Evolutionary conservation across 164 flowering plant species (phyloP), one percentile per base, ranked within the genome.

Genomic region (Nymphaea colorata): DNA sequence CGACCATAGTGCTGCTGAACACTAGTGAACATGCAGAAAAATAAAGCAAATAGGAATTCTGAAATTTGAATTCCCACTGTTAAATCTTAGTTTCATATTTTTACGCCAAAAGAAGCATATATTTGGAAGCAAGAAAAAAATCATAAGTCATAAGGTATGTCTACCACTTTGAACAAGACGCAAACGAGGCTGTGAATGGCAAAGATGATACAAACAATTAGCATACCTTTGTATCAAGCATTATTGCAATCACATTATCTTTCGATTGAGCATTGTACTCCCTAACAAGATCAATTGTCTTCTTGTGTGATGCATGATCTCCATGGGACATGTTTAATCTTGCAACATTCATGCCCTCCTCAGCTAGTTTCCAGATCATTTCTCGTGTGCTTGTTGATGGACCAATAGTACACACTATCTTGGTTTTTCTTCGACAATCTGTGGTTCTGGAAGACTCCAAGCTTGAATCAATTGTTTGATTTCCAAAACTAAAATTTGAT

Each of bases 301-400:
- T 87, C 81, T 88, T 82, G 70, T 95, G 99, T 4, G 99, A 95
- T n/a, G 91, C 84, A 84, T 95, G 99, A 77, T 95, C 98, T 44
- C 99, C 99, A 69, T 95, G 99, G 44, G 99, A 95, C 99, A 95
- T 95, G 75, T 95, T 95, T 64, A 95, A 68, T 62, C 99, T 91
- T 15, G 99, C 98, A 70, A 95, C 96, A 74, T 92, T 86, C 99
- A 95, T 95, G 65, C 99, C 99, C 12, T 81, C 78, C 74, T 86
- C 96, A 5, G 98, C 99, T 60, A 95, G 78, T 74, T 90, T 92
- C 99, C 99, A 95, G 73, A 95, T 88, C 99, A 95, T 95, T 75
- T 95, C 97, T 15, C 89, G 85, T 41, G 97, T 74, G 75, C 85
- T 84, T 51, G 96, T 88, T 14, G 99, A 90, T 44, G 99, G 99